Evolutionary conservation across 2,329 filamentous ascomycete species (phyloP).

Genomic region (Beauveria sp.): DNA sequence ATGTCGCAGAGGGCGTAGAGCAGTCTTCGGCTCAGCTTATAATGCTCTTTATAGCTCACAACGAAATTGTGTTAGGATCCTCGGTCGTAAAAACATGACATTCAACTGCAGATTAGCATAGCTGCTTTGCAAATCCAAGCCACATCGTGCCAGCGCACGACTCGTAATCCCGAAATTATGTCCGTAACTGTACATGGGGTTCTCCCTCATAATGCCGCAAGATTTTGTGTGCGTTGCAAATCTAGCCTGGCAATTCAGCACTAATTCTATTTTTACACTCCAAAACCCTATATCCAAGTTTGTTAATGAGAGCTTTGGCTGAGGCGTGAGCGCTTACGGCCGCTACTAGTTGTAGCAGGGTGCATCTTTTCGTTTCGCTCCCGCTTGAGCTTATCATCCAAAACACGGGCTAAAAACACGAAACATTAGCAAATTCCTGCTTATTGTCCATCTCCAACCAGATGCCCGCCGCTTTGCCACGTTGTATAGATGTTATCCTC

Average conservation of each 20-base stretch:
- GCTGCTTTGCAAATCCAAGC: neutral
- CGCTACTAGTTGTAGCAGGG: constrained; percentile 35
- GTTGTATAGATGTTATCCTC: too few species aligned
- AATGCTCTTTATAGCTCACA: neutral
- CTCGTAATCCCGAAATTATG: neutral
- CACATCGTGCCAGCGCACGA: neutral
- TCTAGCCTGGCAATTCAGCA: neutral
- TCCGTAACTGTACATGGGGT: neutral
- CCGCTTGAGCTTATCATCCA: constrained; percentile 60
- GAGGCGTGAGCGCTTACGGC: constrained; percentile 50
- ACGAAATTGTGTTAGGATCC: too few species aligned
- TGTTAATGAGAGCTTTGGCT: constrained; percentile 28
- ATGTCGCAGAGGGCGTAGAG: too few species aligned
- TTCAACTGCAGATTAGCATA: neutral
- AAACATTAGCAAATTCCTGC: constrained; percentile 16
- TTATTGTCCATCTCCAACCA: neutral
- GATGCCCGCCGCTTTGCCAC: too few species aligned
- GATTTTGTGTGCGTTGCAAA: neutral
- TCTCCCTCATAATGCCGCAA: neutral
- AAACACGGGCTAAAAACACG: constrained; percentile 44
- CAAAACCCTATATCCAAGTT: too few species aligned
- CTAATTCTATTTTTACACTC: neutral
- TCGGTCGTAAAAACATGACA: neutral
- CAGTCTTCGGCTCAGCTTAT: too few species aligned
- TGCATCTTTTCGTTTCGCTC: constrained; percentile 55